Base-by-base conservation (phyloP, 2,329 filamentous ascomycete species). In the Fusarium temperatum region DNA sequence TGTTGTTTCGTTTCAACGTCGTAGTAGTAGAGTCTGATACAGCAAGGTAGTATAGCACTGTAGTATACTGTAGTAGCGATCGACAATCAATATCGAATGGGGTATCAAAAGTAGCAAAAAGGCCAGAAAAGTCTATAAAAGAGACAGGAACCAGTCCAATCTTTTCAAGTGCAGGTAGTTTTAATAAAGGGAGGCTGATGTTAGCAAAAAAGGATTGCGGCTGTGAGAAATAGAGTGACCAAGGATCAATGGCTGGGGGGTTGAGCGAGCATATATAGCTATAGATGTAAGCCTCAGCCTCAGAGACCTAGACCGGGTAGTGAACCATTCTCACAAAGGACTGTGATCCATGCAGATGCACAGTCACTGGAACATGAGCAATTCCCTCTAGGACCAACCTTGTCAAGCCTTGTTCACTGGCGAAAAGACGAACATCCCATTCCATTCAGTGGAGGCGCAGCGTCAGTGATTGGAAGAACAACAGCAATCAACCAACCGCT, bases 211-310 rank as follows among this genome's bases (percentile, higher is more conserved):
- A 64, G 64, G 59, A 68, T 63, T 56, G 68, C 64, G 70, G 69
- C 70, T 59, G 58, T 72, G 70, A 58, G 54, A 53, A 24, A 32
- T 51, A 57, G 35, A 38, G 68, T 35, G 35, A 36, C 28, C 50
- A 56, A 45, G 66, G 53, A 57, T 69, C 17, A 56, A 39, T 36
- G 36, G 60, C 39, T 35, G 54, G 62, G 50, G 51, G 26, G 44
- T 50, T 35, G 32, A 35, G 14, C 32, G 44, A 28, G 36, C 48
- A 70, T 62, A 61, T 72, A 68, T 70, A 72, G 54, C 48, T 45
- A 39, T 26, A 28, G 44, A 47, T 36, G 24, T 72, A 72, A 72
- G 69, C 70, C 64, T 69, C 68, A 72, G 70, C 70, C 70, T 69
- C 68, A 44, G 36, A n/a, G 28, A 36, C 28, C 39, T 26, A 17